A percentile compares a stretch with the other conserved stretches of the same genome.
These are phyloP conservation scores for Leptomonas seymouri DNA, from an alignment of 208 protist species.

Conservation along the genomic window DNA sequence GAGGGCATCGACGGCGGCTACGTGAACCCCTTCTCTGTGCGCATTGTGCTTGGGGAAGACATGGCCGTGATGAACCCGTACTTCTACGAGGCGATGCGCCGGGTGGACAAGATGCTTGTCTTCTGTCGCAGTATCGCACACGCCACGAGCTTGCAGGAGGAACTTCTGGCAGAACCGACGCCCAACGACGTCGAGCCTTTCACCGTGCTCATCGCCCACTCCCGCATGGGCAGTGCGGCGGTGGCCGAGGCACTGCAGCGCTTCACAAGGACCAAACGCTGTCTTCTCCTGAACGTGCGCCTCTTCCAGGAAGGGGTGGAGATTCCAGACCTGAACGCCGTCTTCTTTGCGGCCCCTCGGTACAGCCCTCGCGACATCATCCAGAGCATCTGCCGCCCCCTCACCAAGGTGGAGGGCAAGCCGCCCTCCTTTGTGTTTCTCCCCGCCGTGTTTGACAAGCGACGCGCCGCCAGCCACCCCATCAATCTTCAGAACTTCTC, in stretches of 20 bases:
- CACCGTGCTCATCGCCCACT: slow-evolving; percentile 66
- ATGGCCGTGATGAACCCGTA: slow-evolving; percentile 73
- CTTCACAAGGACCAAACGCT: slow-evolving; percentile 46
- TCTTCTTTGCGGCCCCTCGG: slow-evolving; percentile 78
- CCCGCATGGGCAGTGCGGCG: slow-evolving; percentile 46
- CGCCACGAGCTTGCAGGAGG: slow-evolving; percentile 39
- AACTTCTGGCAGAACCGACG: slow-evolving; percentile 22
- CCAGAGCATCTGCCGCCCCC: slow-evolving; percentile 80
- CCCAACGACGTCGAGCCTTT: slow-evolving; percentile 58
- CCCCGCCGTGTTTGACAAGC: slow-evolving; percentile 58
- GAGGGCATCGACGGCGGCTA: slow-evolving; percentile 78
- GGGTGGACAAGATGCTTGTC: slow-evolving; percentile 81
- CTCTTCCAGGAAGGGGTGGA: slow-evolving; percentile 84
- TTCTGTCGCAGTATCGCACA: slow-evolving; percentile 75
- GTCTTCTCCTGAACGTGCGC: slow-evolving; percentile 71
- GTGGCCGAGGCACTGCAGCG: slow-evolving; percentile 46
- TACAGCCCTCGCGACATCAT: slow-evolving; percentile 86
- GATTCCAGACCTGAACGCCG: slow-evolving; percentile 77
- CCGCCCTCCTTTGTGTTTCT: slow-evolving; percentile 73
- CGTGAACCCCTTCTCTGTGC: slow-evolving; percentile 73
- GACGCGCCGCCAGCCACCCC: slow-evolving; percentile 46
- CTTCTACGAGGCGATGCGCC: slow-evolving; percentile 72
- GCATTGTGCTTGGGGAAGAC: slow-evolving; percentile 55
- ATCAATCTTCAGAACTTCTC: slow-evolving; percentile 79
- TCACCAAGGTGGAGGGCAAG: slow-evolving; percentile 67